These are phyloP conservation scores for Paraleonurus japonicus DNA, from an alignment of 257 asterid species.

Conservation along the genomic window DNA sequence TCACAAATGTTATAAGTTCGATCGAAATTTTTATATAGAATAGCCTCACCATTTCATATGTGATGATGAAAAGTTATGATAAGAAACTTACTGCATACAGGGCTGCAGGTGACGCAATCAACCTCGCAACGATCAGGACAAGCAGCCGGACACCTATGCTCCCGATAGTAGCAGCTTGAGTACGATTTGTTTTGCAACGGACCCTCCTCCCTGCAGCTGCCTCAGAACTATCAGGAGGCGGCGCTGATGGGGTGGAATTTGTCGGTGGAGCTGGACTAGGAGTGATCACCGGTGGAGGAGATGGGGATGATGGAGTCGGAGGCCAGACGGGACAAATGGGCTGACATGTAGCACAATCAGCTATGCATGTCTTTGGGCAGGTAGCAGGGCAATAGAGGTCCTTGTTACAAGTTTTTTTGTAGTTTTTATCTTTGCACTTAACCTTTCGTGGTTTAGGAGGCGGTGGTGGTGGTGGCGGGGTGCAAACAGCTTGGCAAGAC, in stretches of 20 bases:
- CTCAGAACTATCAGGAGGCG: slow-evolving; percentile 25
- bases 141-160: slow-evolving; percentile 50
- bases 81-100: slow-evolving; percentile 59
- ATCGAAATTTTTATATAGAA: too few species aligned
- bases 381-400: slow-evolving; percentile 32
- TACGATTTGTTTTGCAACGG: slow-evolving; percentile 45
- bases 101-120: slow-evolving; percentile 67
- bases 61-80: too few species aligned
- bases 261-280: slow-evolving; percentile 1
- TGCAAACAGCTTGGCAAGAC: slow-evolving; percentile 47
- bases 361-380: slow-evolving; percentile 37
- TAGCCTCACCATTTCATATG: too few species aligned
- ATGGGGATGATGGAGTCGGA: slow-evolving; percentile 18
- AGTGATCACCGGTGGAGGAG: slow-evolving; percentile 27
- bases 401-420: slow-evolving; percentile 26
- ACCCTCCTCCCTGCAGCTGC: slow-evolving; percentile 48
- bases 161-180: slow-evolving; percentile 35
- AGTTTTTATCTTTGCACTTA: slow-evolving; percentile 27
- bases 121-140: slow-evolving; percentile 55
- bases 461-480: slow-evolving; percentile 33
- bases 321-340: slow-evolving; percentile 27
- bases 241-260: background rate
- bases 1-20: background rate
- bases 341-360: slow-evolving; percentile 30
- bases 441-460: slow-evolving; percentile 29